Base-by-base conservation (phyloP, 495 filamentous ascomycete species). In the Aspergillus wentii region DNA sequence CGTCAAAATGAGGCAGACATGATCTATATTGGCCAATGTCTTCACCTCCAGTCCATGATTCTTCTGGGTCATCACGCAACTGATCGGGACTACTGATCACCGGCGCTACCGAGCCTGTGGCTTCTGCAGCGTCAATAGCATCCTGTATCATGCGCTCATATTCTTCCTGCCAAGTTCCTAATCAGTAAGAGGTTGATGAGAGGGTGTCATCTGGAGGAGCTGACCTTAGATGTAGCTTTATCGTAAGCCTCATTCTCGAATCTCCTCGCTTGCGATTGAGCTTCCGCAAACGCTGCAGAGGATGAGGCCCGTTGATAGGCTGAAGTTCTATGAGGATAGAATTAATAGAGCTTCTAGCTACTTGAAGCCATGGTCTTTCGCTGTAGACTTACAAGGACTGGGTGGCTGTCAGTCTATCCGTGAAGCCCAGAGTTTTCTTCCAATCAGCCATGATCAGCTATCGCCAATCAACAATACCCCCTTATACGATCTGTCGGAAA, bases 1-100 rank as follows among this genome's bases (percentile, higher is more conserved):
- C 92, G 40, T 79, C 78, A 35, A 70, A 75, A 48, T 86, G 61
- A 57, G 85, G 82, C 17, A 76, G 67, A 52, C 86, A 94, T 30
- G 79, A 69, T 17, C 51, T 54, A 56, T 91, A 95, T 20, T 59
- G 61, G 5, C 92, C 92, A 49, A 96, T 82, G 7, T 55, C 53
- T 33, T 78, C 69, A n/a, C 74, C 69, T 5, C 55, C 54, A 11
- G 49, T 48, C 37, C 34, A 41, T 20, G 27, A 8, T 9, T 40
- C 45, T 8, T 45, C 23, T 7, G 20, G 18, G 8, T 46, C 38
- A 35, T 54, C 40, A 8, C 37, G 42, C 10, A 16, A 19, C 23
- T 57, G 44, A 17, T 34, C 35, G 17, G 49, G 49, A 39, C 38
- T 37, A 32, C 44, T 45, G 13, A 43, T 48, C n/a, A 48, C 26